phyloP scores from a whole-genome alignment of 495 filamentous ascomycete species.

The Rhizodiscina lignyota region DNA sequence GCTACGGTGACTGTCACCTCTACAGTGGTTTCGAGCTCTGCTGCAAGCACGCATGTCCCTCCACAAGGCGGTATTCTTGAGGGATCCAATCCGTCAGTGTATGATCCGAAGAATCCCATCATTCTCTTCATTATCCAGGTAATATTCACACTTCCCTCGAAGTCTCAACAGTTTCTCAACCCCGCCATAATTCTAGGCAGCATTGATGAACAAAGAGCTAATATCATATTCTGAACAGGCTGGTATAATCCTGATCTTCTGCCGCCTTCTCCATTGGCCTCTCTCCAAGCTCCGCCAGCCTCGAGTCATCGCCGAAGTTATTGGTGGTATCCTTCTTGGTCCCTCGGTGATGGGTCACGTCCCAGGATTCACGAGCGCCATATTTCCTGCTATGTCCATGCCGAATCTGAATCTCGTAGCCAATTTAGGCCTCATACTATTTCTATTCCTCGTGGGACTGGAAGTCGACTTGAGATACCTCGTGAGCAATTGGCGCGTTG shows the following conservation, averaged over 20 bases:
- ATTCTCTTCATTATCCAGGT: conserved; percentile 91
- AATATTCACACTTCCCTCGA: conserved; percentile 7
- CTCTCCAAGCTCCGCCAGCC: conserved; percentile 79
- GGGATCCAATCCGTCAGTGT: conserved; percentile 52
- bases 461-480: conserved; percentile 86
- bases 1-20: too few relatives aligned
- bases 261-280: conserved; percentile 67
- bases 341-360: conserved; percentile 75
- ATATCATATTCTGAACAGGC: conserved; percentile 32
- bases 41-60: conserved; percentile 2
- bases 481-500: conserved; percentile 71
- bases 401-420: conserved; percentile 66
- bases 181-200: too few relatives aligned
- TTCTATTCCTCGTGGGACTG: conserved; percentile 81
- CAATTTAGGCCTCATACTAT: conserved; percentile 79
- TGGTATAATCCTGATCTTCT: conserved; percentile 78
- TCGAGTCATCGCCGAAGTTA: conserved; percentile 88
- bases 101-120: conserved; percentile 70
- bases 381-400: conserved; percentile 62
- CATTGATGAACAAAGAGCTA: conserved; percentile 2
- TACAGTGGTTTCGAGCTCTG: too few relatives aligned
- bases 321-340: conserved; percentile 81
- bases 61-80: conserved; percentile 59
- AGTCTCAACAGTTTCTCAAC: neutral
- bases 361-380: conserved; percentile 58